Evolutionary conservation across 176 grass and related monocot genomes (phyloP).

Genomic region (Triticum turgidum): DNA sequence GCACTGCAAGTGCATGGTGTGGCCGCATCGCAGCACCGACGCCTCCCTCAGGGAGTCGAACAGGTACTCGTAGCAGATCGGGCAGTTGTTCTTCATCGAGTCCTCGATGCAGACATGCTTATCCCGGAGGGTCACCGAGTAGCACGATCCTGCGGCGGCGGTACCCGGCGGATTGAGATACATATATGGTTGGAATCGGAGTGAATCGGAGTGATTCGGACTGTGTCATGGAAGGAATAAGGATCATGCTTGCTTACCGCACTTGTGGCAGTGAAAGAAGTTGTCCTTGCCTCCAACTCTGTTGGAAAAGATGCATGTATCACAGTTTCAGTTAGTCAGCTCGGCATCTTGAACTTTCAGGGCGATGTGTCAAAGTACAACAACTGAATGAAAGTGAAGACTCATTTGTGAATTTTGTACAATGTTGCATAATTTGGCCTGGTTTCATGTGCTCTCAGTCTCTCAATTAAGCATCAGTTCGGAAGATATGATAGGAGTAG

Average conservation of each 20-base stretch:
- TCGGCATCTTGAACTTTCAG: neutral
- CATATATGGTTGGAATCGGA: neutral
- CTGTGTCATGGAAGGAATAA: neutral
- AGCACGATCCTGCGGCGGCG: slow-evolving; percentile 64
- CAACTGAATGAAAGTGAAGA: neutral
- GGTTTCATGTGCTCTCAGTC: too few species aligned
- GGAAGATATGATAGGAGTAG: neutral
- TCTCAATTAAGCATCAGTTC: too few species aligned
- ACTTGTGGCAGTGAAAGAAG: slow-evolving; percentile 89
- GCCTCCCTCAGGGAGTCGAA: slow-evolving; percentile 85
- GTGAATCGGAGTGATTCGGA: neutral
- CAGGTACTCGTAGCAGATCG: slow-evolving; percentile 94
- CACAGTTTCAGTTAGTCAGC: neutral
- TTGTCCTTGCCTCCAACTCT: slow-evolving; percentile 82
- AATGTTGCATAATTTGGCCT: too few species aligned
- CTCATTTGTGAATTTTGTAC: neutral
- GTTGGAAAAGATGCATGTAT: neutral
- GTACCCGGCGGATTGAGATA: neutral
- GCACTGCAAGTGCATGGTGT: slow-evolving; percentile 82
- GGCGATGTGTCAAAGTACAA: neutral
- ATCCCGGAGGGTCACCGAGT: slow-evolving; percentile 54
- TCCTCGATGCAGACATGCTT: slow-evolving; percentile 81
- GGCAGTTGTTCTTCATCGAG: slow-evolving; percentile 88
- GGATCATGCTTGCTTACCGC: slow-evolving; percentile 42
- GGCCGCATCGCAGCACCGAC: slow-evolving; percentile 78